Evolutionary conservation across 2,329 filamentous ascomycete genomes (phyloP).

Genomic region (Ascochyta fabae): DNA sequence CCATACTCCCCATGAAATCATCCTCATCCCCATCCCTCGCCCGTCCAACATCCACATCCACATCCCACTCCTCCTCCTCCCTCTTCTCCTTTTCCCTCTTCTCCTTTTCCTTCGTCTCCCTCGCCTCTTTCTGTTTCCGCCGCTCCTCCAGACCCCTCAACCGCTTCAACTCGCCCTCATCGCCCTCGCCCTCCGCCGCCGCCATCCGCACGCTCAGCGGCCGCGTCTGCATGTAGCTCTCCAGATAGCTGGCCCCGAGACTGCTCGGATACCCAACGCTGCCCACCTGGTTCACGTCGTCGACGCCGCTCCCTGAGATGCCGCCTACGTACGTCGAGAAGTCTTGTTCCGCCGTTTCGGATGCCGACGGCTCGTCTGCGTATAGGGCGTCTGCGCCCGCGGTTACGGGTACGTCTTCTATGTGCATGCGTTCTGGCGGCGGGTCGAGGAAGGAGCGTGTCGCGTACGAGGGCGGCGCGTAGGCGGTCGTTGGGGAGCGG

Average conservation of each 20-base stretch:
- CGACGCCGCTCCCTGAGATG: constrained; percentile 40
- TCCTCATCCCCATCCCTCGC: constrained; percentile 24
- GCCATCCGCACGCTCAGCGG: constrained; percentile 46
- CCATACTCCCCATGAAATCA: constrained; percentile 45
- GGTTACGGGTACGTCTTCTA: constrained; percentile 23
- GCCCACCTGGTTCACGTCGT: constrained; percentile 44
- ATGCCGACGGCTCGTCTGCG: constrained; percentile 20
- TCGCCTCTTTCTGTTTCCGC: constrained; percentile 11
- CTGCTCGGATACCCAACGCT: constrained; percentile 44
- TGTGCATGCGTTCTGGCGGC: constrained; percentile 26
- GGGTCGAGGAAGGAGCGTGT: constrained; percentile 38
- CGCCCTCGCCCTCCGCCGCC: constrained; percentile 40
- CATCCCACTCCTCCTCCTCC: constrained; percentile 15
- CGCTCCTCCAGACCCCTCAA: constrained; percentile 12
- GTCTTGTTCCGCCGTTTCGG: constrained; percentile 22
- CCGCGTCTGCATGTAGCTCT: constrained; percentile 47
- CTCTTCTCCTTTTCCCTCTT: constrained; percentile 9
- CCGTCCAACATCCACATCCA: neutral
- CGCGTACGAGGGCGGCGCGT: constrained; percentile 19
- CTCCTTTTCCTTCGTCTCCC: constrained; percentile 9
- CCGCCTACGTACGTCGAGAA: constrained; percentile 48
- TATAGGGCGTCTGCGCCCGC: constrained; percentile 29
- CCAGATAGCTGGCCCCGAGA: constrained; percentile 47
- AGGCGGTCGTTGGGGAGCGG: constrained; percentile 18
- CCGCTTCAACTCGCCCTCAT: constrained; percentile 1